Percentiles rank a stretch among this genome's conserved stretches.
Evolutionary conservation across 371 early-diverging fungal species (phyloP).

Genomic region (Batrachochytrium dendrobatidis): DNA sequence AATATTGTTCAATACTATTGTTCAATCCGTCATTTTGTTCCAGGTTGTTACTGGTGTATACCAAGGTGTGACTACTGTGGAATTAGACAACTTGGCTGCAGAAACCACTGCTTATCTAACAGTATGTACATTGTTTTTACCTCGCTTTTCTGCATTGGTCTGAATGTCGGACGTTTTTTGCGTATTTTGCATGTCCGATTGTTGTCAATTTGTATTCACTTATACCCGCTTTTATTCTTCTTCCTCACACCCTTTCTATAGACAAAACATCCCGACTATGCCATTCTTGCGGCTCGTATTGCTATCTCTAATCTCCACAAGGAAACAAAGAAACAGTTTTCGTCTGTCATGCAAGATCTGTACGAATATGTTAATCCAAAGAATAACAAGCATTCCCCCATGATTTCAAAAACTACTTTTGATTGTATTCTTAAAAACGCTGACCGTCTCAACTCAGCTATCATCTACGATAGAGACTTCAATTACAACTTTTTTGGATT

Average conservation of each 20-base stretch:
- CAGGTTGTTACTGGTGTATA: constrained; percentile 92
- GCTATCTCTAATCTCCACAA: constrained; percentile 97
- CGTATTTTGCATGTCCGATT: not conserved
- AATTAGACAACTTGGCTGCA: constrained; percentile 94
- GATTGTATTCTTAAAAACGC: constrained; percentile 65
- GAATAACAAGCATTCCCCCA: constrained; percentile 72
- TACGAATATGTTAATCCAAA: constrained; percentile 85
- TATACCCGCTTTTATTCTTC: constrained; percentile 20
- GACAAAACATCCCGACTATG: constrained; percentile 97
- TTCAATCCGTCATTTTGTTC: not conserved
- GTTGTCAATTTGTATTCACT: not conserved
- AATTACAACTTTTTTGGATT: constrained; percentile 98
- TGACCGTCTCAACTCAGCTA: constrained; percentile 81
- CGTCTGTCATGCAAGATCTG: constrained; percentile 80
- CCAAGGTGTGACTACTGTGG: constrained; percentile 92
- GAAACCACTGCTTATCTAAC: constrained; percentile 97
- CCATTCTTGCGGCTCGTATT: constrained; percentile 94
- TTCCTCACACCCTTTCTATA: constrained; percentile 5
- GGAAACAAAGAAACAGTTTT: constrained; percentile 90
- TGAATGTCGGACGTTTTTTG: constrained; percentile 1
- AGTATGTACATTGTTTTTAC: constrained; percentile 16
- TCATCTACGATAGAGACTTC: constrained; percentile 94
- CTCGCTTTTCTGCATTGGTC: not conserved
- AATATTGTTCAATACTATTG: too few species aligned
- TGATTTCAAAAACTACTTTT: constrained; percentile 77